Conservation (phyloP, 2,329 filamentous ascomycete genomes). For the Aspergillus proliferans region DNA sequence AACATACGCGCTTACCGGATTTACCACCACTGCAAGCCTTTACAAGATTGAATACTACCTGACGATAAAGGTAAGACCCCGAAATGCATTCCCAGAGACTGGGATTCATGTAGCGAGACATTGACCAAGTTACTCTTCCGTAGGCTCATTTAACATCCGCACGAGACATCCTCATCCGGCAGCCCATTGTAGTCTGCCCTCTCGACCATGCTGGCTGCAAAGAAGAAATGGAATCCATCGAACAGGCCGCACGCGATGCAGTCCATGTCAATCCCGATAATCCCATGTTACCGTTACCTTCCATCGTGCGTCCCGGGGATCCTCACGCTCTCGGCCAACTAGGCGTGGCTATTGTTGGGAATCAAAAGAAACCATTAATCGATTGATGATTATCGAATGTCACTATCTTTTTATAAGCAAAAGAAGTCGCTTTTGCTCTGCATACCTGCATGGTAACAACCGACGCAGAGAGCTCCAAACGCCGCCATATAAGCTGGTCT, state of each 20-base stretch:
- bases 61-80: slow-evolving; percentile 68
- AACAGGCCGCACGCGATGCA: slow-evolving; percentile 90
- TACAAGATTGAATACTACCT: slow-evolving; percentile 99
- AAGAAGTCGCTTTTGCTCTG: too few relatives aligned
- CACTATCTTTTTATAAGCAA: background rate
- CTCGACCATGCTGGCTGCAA: slow-evolving; percentile 93
- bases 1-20: slow-evolving; percentile 78
- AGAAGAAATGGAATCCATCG: slow-evolving; percentile 97
- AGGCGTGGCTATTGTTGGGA: slow-evolving; percentile 58
- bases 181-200: slow-evolving; percentile 93
- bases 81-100: background rate
- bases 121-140: slow-evolving; percentile 8
- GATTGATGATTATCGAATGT: slow-evolving; percentile 41
- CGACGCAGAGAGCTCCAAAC: too few relatives aligned
- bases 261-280: slow-evolving; percentile 81
- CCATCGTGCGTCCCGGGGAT: slow-evolving; percentile 74
- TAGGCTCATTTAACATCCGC: slow-evolving; percentile 84
- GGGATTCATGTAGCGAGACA: too few relatives aligned
- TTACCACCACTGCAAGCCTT: slow-evolving; percentile 86
- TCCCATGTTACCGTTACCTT: slow-evolving; percentile 81
- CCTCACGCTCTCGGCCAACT: slow-evolving; percentile 54
- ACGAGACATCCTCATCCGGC: slow-evolving; percentile 78
- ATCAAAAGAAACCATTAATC: slow-evolving; percentile 58
- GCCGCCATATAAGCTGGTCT: too few relatives aligned
- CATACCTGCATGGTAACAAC: too few relatives aligned